Evolutionary conservation across 2,329 filamentous ascomycete genomes (phyloP).

Genomic region (Pseudocercospora crystallina): DNA sequence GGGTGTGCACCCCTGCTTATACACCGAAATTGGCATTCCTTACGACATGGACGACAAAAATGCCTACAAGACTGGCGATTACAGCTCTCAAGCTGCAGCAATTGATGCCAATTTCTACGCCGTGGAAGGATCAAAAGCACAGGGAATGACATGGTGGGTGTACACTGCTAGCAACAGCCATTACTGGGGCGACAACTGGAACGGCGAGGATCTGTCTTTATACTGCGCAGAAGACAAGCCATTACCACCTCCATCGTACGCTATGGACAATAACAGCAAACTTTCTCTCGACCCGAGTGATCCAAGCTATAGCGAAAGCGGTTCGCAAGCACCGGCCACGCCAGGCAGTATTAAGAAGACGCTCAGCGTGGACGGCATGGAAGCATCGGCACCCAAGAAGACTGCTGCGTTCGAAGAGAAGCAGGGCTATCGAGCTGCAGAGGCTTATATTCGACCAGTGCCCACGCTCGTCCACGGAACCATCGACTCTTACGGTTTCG

Average conservation of each 20-base stretch:
- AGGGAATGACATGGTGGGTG: conserved; percentile 86
- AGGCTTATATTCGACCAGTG: conserved; percentile 86
- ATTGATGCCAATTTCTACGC: conserved; percentile 97
- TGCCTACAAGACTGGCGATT: conserved; percentile 94
- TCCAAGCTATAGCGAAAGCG: conserved; percentile 56
- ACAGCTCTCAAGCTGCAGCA: conserved; percentile 84
- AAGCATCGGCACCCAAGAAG: conserved; percentile 12
- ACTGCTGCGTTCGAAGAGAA: conserved; percentile 5
- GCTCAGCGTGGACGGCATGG: conserved; percentile 59
- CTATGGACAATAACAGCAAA: conserved; percentile 47
- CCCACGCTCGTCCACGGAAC: conserved; percentile 74
- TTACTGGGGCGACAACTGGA: conserved; percentile 90
- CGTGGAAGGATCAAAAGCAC: conserved; percentile 77
- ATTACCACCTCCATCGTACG: conserved; percentile 48
- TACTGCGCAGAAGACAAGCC: conserved; percentile 78
- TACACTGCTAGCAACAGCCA: conserved; percentile 85
- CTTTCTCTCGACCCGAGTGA: conserved; percentile 51
- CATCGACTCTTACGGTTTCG: conserved; percentile 73
- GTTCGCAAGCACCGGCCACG: conserved; percentile 61
- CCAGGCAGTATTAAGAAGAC: conserved; percentile 74
- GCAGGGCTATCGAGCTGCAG: conserved; percentile 77
- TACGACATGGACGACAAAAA: conserved; percentile 98
- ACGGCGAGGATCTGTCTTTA: conserved; percentile 94
- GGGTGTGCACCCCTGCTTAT: conserved; percentile 82
- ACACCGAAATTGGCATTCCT: conserved; percentile 95